Evolutionary conservation across 2,329 filamentous ascomycete genomes (phyloP).

Genomic region (Ceratocystis ficicola): DNA sequence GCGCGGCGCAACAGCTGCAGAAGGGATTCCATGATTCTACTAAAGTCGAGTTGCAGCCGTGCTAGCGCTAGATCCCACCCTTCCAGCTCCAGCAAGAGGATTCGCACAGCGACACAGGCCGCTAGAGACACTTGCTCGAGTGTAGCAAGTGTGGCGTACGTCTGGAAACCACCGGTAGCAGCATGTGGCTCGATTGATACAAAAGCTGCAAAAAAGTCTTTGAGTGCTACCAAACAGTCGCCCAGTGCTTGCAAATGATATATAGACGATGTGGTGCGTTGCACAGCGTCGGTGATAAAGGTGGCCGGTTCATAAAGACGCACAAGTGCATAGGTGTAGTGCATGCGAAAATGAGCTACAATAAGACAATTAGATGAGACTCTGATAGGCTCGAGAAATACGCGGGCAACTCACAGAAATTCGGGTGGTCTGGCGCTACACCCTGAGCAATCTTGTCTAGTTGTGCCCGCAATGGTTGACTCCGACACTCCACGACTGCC

Average conservation of each 20-base stretch:
- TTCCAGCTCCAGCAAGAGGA: slow-evolving; percentile 23
- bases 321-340: slow-evolving; percentile 31
- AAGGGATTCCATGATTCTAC: slow-evolving; percentile 21
- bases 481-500: slow-evolving; percentile 18
- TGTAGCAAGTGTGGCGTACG: slow-evolving; percentile 21
- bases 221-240: slow-evolving; percentile 30
- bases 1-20: slow-evolving; percentile 19
- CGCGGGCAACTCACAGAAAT: slow-evolving; percentile 11
- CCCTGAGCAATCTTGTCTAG: slow-evolving; percentile 21
- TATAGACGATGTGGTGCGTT: slow-evolving; percentile 26
- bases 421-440: slow-evolving; percentile 17
- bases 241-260: slow-evolving; percentile 29
- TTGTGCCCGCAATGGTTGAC: slow-evolving; percentile 17
- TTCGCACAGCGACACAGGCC: slow-evolving; percentile 21
- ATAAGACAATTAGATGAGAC: not conserved
- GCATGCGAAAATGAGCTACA: slow-evolving; percentile 26
- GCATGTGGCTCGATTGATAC: slow-evolving; percentile 26
- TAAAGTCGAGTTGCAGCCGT: slow-evolving; percentile 22
- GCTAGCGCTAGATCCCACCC: slow-evolving; percentile 23
- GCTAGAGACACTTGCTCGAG: slow-evolving; percentile 21
- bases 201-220: slow-evolving; percentile 29
- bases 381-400: no score
- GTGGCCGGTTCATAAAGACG: slow-evolving; percentile 33
- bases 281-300: slow-evolving; percentile 25
- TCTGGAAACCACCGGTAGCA: slow-evolving; percentile 21